phyloP scores from a whole-genome alignment of 495 filamentous ascomycete species.

The Xylaria longipes region DNA sequence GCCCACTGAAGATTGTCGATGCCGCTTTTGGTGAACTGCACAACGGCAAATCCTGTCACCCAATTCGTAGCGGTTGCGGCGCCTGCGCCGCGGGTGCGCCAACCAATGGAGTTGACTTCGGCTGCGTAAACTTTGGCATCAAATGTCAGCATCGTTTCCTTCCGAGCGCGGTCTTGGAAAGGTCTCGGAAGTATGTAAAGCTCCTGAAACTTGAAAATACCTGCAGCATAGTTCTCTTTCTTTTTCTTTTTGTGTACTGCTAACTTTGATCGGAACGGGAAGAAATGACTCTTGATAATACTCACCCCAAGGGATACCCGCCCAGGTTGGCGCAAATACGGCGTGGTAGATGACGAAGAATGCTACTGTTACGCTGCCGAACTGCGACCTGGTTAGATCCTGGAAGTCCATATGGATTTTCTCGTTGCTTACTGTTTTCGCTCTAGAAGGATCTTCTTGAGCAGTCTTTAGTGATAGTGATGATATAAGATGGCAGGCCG shows the following conservation, averaged over 20 bases:
- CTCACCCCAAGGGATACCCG: slow-evolving; percentile 39
- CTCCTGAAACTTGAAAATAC: no score
- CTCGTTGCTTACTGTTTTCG: slow-evolving; percentile 28
- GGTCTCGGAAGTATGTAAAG: no score
- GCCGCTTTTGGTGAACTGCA: slow-evolving; percentile 45
- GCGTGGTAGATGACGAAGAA: slow-evolving; percentile 45
- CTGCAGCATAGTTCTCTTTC: no score
- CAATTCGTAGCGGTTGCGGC: slow-evolving; percentile 49
- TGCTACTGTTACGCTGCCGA: slow-evolving; percentile 39
- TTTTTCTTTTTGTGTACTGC: no score
- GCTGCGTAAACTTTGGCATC: slow-evolving; percentile 35
- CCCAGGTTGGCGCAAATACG: slow-evolving; percentile 40
- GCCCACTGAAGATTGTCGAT: slow-evolving; percentile 40
- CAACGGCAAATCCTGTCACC: slow-evolving; percentile 45
- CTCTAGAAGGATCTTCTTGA: slow-evolving; percentile 29
- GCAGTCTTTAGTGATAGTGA: slow-evolving; percentile 35
- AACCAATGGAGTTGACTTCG: slow-evolving; percentile 46
- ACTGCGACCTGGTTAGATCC: slow-evolving; percentile 19
- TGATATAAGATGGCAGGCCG: slow-evolving; percentile 41
- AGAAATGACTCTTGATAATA: background rate
- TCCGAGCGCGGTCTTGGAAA: no score
- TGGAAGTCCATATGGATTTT: background rate
- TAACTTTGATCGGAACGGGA: no score
- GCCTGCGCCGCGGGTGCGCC: slow-evolving; percentile 47
- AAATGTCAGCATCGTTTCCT: background rate